Evolutionary conservation across 441 rosid genomes (phyloP).

Genomic region (Populus tomentosa): DNA sequence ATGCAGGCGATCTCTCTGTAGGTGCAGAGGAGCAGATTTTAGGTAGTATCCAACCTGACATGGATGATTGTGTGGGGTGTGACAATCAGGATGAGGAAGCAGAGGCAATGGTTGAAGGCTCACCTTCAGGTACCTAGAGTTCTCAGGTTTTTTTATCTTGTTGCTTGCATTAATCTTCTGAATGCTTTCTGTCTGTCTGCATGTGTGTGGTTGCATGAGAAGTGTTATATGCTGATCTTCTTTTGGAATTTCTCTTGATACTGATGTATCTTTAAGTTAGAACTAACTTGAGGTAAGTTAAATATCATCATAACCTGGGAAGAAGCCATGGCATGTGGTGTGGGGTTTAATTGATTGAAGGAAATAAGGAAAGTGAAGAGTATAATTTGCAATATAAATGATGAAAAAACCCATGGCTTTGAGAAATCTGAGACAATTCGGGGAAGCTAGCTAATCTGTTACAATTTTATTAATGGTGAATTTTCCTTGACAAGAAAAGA

Average conservation of each 20-base stretch:
- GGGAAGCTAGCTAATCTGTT: too few species aligned
- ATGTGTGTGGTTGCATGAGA: not conserved
- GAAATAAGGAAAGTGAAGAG: not conserved
- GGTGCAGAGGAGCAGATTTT: constrained; percentile 80
- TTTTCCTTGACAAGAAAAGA: too few species aligned
- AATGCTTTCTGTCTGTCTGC: not conserved
- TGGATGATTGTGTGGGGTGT: constrained; percentile 72
- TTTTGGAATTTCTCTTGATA: not conserved
- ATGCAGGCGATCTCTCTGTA: constrained; percentile 44
- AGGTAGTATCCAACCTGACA: constrained; percentile 58
- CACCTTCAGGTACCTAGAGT: constrained; percentile 44
- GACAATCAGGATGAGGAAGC: constrained; percentile 78
- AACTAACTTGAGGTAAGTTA: not conserved
- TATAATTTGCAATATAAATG: too few species aligned
- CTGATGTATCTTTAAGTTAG: not conserved
- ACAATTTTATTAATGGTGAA: too few species aligned
- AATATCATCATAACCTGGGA: not conserved
- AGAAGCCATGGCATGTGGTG: not conserved
- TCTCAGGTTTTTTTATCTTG: not conserved
- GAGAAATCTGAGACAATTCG: too few species aligned
- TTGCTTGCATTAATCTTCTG: constrained; percentile 5
- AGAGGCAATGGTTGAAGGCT: constrained; percentile 77
- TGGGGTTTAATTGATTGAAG: not conserved
- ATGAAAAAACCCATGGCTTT: too few species aligned
- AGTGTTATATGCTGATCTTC: not conserved